Base-by-base conservation (phyloP, 176 grass and related monocot species). In the Ensete glaucum region DNA sequence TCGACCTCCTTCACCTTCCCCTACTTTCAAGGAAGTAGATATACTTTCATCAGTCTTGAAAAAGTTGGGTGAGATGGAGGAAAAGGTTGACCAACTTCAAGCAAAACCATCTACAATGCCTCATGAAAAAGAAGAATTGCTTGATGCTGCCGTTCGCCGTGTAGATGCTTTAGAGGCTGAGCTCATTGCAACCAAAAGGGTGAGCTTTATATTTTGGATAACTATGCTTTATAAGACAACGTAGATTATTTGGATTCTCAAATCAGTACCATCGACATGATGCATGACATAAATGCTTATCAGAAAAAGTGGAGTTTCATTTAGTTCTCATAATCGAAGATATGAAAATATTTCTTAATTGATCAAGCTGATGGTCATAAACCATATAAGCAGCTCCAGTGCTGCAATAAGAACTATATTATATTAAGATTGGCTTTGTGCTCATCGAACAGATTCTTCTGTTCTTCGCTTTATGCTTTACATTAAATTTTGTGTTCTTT, bases 131-230 rank as follows among this genome's bases (percentile, higher is more conserved):
- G 73, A 76, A 58, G 73, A 76, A 56, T 76, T 76, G 54, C 27
- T 76, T 26, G 24, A 76, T 50, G 73, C 55, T 62, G 27, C 73
- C 51, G 55, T 62, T 9, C 12, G 56, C 5, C 73, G 73, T 21
- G 73, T 76, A 5, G 56, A 76, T 76, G 73, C 56, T 23, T 62
- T 76, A 50, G 73, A 76, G 50, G 73, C 55, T 20, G 73, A 76
- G 15, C 73, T 76, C 49, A 76, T 62, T 62, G 54, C 3, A 25
- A 76, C 73, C 54, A 76, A 76, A 76, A 76, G 62, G 55, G 73
- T 76, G 14, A 15, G 69, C 19, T 62, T 63, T 13, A 76, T 53
- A 14, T 82, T 24, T 2, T 79, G 63, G 8, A 53, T 62, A 62
- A 62, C 12, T 13, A 34, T 67, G 12, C 26, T 67, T 34, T 34